Percentiles rank a stretch among this genome's conserved stretches.
These are phyloP conservation scores for Alternaria alternata DNA, from an alignment of 2,329 filamentous ascomycete genomes.

Conservation along the genomic window DNA sequence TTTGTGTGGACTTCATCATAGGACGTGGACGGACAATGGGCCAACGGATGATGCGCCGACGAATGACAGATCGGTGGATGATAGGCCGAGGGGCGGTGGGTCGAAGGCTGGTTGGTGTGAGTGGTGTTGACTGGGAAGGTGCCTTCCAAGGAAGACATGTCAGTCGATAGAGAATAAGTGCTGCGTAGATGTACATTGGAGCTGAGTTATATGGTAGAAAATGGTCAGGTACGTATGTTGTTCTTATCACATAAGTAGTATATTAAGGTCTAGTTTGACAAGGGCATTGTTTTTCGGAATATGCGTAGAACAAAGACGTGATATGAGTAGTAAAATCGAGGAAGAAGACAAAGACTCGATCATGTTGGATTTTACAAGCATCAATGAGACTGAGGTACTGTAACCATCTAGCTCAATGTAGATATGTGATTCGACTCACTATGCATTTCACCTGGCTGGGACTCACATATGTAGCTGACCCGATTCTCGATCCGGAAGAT, in stretches of 20 bases:
- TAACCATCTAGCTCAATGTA: not conserved
- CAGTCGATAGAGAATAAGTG: not conserved
- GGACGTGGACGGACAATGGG: not conserved
- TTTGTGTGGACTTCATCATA: not conserved
- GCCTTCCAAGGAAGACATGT: not conserved
- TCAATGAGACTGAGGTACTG: not conserved
- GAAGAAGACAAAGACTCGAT: not conserved
- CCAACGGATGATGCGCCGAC: not conserved
- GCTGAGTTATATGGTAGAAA: not conserved
- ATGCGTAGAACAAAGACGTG: not conserved
- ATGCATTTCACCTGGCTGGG: not conserved
- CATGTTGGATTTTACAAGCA: not conserved
- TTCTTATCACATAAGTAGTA: not conserved
- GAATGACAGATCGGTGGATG: not conserved
- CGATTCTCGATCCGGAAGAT: too few relatives aligned
- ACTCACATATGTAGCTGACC: too few relatives aligned
- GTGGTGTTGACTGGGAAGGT: not conserved
- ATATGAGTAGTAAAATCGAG: not conserved
- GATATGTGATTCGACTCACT: not conserved
- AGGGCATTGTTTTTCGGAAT: not conserved
- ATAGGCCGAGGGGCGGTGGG: not conserved
- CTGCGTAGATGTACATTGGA: not conserved
- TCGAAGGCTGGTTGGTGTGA: not conserved
- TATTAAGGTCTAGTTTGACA: not conserved
- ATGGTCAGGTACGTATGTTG: not conserved